Evolutionary conservation across 495 filamentous ascomycete genomes (phyloP).

Genomic region (Penicillium nucicola): DNA sequence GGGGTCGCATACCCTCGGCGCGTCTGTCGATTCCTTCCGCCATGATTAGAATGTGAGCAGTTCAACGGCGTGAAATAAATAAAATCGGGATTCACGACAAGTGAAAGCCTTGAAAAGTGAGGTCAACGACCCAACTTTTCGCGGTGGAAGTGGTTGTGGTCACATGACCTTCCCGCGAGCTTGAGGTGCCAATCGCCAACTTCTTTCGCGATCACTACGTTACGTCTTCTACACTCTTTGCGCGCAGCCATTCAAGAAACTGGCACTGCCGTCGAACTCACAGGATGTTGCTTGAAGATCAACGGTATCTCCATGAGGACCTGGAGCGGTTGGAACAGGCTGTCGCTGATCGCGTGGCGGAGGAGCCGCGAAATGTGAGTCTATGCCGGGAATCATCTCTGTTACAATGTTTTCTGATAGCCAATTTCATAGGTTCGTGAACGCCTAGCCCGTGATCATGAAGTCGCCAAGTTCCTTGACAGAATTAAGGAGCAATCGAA

Average conservation of each 20-base stretch:
- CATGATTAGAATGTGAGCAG: conserved; percentile 51
- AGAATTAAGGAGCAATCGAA: conserved; percentile 83
- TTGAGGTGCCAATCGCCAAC: conserved; percentile 15
- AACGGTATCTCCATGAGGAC: conserved; percentile 91
- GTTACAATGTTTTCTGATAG: conserved; percentile 24
- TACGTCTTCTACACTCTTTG: conserved; percentile 2
- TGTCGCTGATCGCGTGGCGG: conserved; percentile 80
- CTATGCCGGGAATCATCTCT: background rate
- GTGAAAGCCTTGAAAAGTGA: conserved; percentile 4
- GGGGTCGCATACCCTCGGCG: conserved; percentile 58
- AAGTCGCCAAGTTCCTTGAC: conserved; percentile 79
- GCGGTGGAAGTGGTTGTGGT: conserved; percentile 15
- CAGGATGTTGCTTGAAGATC: conserved; percentile 83
- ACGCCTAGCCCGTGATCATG: conserved; percentile 81
- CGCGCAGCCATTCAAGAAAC: background rate
- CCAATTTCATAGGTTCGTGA: conserved; percentile 67
- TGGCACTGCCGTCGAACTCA: background rate
- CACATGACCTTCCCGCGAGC: conserved; percentile 32
- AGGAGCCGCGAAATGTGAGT: conserved; percentile 85
- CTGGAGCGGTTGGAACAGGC: conserved; percentile 92
- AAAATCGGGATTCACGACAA: background rate
- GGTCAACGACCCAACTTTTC: conserved; percentile 18
- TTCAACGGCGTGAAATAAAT: conserved; percentile 7
- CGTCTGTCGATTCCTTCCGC: conserved; percentile 93
- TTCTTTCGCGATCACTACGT: background rate